phyloP scores from a whole-genome alignment of 768 basidiomycete genomes.

The Tephrocybe rancida region DNA sequence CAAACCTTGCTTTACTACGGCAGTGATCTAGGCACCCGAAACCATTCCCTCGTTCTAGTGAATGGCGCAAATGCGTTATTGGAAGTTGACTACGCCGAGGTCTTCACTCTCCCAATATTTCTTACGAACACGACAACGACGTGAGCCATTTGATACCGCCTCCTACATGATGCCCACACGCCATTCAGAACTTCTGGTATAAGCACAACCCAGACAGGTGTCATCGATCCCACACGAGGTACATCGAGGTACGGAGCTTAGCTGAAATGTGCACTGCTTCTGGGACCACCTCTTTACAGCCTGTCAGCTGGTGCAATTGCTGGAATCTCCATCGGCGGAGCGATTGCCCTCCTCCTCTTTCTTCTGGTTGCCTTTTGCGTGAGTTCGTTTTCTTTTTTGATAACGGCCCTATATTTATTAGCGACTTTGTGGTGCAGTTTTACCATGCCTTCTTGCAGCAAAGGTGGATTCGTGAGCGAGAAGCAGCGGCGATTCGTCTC shows the following conservation, averaged over 20 bases:
- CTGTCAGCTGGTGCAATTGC: neutral
- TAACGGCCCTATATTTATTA: neutral
- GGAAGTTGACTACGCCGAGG: constrained; percentile 3
- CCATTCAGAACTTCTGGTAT: too few relatives aligned
- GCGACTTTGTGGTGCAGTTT: neutral
- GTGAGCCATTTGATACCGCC: neutral
- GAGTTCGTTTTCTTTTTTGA: neutral
- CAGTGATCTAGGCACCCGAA: neutral
- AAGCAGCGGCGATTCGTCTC: neutral
- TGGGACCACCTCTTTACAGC: neutral
- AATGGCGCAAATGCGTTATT: neutral
- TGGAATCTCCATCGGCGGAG: neutral
- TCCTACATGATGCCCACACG: neutral
- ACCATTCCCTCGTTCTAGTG: neutral
- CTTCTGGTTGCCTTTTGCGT: neutral
- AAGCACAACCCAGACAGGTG: neutral
- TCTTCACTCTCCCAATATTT: neutral
- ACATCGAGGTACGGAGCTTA: neutral
- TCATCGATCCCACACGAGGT: neutral
- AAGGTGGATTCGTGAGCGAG: neutral
- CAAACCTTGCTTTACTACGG: constrained; percentile 4
- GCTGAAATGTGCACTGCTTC: neutral
- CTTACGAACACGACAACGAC: neutral
- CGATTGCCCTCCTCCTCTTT: neutral
- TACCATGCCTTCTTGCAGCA: neutral